These are phyloP conservation scores for Fragaria nilgerrensis DNA, from an alignment of 306 rosid species.

Conservation along the genomic window DNA sequence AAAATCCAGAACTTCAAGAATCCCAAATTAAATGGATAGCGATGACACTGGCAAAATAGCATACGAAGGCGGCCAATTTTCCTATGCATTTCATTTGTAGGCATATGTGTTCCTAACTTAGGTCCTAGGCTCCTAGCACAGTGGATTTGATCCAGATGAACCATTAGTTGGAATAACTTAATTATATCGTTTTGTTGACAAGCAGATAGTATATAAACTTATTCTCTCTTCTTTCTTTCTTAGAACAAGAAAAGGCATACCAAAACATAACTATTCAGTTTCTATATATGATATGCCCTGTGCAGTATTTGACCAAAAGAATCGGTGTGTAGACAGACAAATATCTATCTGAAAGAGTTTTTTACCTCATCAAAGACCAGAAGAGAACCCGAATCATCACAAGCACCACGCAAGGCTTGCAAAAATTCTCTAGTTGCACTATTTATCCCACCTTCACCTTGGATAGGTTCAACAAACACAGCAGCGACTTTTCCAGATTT, in stretches of 20 bases:
- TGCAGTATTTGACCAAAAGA: neutral
- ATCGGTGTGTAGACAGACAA: neutral
- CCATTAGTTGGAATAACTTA: neutral
- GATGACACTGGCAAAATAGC: neutral
- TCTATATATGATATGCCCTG: neutral
- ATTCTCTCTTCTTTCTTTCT: neutral
- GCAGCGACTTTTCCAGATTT: constrained; percentile 14
- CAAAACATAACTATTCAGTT: neutral
- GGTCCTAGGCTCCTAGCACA: neutral
- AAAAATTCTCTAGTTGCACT: constrained; percentile 85
- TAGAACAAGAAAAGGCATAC: neutral
- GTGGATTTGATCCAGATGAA: neutral
- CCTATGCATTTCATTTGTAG: neutral
- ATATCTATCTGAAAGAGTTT: neutral
- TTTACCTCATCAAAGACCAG: constrained; percentile 87
- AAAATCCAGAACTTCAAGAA: neutral
- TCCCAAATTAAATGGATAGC: neutral
- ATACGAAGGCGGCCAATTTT: neutral
- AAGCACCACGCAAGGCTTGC: constrained; percentile 58
- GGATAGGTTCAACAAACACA: constrained; percentile 21
- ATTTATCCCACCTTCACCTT: constrained; percentile 15
- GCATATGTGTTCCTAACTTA: neutral
- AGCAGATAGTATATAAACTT: neutral
- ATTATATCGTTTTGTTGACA: neutral
- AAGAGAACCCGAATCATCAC: constrained; percentile 74